phyloP scores from a whole-genome alignment of 2,329 filamentous ascomycete species.

The Juglanconis sp. region DNA sequence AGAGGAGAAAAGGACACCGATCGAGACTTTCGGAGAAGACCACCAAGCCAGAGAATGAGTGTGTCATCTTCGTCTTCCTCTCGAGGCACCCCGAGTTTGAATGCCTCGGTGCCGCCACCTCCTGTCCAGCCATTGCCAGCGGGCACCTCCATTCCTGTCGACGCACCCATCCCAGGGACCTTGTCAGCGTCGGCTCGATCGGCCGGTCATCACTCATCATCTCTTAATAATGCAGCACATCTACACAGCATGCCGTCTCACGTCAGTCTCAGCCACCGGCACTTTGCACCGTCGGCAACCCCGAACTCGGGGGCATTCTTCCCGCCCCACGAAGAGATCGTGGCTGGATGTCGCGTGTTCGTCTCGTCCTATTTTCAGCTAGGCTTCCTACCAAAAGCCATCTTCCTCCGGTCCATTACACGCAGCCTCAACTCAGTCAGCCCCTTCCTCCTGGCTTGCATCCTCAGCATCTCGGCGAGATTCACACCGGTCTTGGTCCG shows the following conservation, averaged over 20 bases:
- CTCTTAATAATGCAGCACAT: slow-evolving; percentile 2
- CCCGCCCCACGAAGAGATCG: slow-evolving; percentile 25
- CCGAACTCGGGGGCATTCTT: slow-evolving; percentile 7
- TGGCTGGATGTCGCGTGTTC: slow-evolving; percentile 27
- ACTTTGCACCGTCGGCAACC: not conserved
- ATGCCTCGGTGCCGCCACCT: not conserved
- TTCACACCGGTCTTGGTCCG: slow-evolving; percentile 27
- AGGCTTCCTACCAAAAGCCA: slow-evolving; percentile 30
- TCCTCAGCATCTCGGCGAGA: slow-evolving; percentile 29
- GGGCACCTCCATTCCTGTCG: slow-evolving; percentile 8
- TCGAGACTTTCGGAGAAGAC: slow-evolving; percentile 16
- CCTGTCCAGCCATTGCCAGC: slow-evolving; percentile 10
- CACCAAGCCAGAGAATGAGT: slow-evolving; percentile 11
- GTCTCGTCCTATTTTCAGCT: slow-evolving; percentile 30
- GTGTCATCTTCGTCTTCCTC: slow-evolving; percentile 13
- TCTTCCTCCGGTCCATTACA: slow-evolving; percentile 28
- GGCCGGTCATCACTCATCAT: not conserved
- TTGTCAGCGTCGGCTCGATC: not conserved
- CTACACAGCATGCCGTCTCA: not conserved
- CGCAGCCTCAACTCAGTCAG: slow-evolving; percentile 21
- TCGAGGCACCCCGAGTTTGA: slow-evolving; percentile 2
- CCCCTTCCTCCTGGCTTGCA: slow-evolving; percentile 28
- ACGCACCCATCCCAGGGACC: slow-evolving; percentile 4
- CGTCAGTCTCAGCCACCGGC: slow-evolving; percentile 5
- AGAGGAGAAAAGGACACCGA: slow-evolving; percentile 17